These are phyloP conservation scores for Plasmopara muralis DNA, from an alignment of 352 stramenopile species.

Conservation along the genomic window DNA sequence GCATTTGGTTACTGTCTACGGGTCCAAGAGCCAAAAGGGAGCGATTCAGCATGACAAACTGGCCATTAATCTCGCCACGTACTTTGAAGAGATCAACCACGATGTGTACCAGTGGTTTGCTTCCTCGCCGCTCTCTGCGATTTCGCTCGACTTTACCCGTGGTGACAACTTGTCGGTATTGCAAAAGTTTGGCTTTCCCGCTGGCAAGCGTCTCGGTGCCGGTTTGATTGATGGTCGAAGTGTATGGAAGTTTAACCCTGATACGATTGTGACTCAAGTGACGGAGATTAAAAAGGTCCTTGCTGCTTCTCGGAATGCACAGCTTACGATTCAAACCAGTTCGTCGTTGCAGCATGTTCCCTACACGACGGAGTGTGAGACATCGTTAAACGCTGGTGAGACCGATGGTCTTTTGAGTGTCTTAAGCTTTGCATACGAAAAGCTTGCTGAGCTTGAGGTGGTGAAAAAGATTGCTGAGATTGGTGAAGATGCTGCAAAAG, in stretches of 20 bases:
- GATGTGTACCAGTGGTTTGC: slow-evolving; percentile 88
- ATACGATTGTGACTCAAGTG: slow-evolving; percentile 44
- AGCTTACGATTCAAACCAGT: slow-evolving; percentile 82
- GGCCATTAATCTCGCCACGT: slow-evolving; percentile 72
- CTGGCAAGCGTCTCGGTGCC: slow-evolving; percentile 78
- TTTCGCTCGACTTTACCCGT: slow-evolving; percentile 90
- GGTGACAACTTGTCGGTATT: slow-evolving; percentile 80
- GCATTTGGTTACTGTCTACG: slow-evolving; percentile 63
- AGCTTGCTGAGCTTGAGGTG: slow-evolving; percentile 82
- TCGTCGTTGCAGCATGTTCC: slow-evolving; percentile 88
- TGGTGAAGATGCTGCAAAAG: slow-evolving; percentile 42
- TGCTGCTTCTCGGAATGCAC: slow-evolving; percentile 27
- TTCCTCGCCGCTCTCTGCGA: slow-evolving; percentile 55
- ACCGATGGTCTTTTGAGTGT: slow-evolving; percentile 66
- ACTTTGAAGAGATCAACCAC: slow-evolving; percentile 87
- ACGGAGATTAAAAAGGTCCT: slow-evolving; percentile 60
- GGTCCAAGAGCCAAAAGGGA: slow-evolving; percentile 40
- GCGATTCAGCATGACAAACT: slow-evolving; percentile 59
- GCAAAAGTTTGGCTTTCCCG: slow-evolving; percentile 81
- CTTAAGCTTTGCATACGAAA: slow-evolving; percentile 87
- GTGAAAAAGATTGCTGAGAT: slow-evolving; percentile 66
- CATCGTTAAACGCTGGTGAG: slow-evolving; percentile 59
- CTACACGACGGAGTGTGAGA: slow-evolving; percentile 78
- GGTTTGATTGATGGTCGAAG: slow-evolving; percentile 88
- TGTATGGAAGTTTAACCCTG: slow-evolving; percentile 86